Conservation (phyloP, 192 early-diverging fungal species). For the Nowakowskiella sp. region DNA sequence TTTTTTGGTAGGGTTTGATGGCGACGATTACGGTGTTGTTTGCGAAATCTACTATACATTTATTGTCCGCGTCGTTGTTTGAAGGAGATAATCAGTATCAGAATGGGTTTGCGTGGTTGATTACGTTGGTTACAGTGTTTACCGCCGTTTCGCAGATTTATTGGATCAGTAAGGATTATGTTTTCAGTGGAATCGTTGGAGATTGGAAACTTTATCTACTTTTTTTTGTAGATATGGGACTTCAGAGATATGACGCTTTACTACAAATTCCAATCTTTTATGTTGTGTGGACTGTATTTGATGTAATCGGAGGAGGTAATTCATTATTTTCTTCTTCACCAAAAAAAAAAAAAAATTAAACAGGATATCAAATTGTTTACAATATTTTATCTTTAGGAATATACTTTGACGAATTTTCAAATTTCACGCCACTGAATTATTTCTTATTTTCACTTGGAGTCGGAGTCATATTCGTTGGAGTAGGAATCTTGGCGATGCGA, state of each 20-base stretch:
- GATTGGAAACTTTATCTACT: too few relatives aligned
- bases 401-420: conserved; percentile 68
- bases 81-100: conserved; percentile 69
- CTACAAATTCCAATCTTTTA: conserved; percentile 78
- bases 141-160: conserved; percentile 72
- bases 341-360: too few relatives aligned
- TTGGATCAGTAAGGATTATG: conserved; percentile 55
- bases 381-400: too few relatives aligned
- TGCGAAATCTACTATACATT: conserved; percentile 73
- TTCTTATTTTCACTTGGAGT: conserved; percentile 61
- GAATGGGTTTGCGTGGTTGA: conserved; percentile 53
- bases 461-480: conserved; percentile 63
- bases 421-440: conserved; percentile 56
- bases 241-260: conserved; percentile 70
- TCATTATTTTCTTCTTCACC: too few relatives aligned
- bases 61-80: conserved; percentile 56
- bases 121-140: conserved; percentile 61
- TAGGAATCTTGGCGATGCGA: conserved; percentile 55
- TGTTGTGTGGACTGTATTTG: conserved; percentile 72
- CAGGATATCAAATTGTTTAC: too few relatives aligned
- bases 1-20: conserved; percentile 51
- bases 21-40: conserved; percentile 68
- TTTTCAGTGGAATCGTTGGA: not conserved
- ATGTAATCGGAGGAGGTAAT: conserved; percentile 74
- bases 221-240: conserved; percentile 38